Percentiles rank a stretch among this genome's conserved stretches.
These are phyloP conservation scores for Aleurites moluccanus DNA, from an alignment of 441 rosid species.

Conservation along the genomic window DNA sequence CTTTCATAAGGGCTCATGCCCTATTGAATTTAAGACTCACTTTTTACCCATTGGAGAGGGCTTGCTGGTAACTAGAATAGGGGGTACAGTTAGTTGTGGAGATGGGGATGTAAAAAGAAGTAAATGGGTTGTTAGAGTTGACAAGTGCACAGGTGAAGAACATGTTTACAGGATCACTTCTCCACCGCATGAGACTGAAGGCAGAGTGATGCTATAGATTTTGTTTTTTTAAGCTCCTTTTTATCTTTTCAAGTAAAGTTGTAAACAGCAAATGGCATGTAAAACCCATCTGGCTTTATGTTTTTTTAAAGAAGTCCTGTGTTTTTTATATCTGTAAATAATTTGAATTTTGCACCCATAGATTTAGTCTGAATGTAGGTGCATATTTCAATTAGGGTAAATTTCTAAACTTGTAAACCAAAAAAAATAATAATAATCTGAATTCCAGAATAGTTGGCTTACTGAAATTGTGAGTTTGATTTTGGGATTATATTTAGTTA, in stretches of 20 bases:
- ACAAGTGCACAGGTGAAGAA: constrained; percentile 43
- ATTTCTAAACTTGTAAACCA: no score
- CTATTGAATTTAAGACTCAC: constrained; percentile 30
- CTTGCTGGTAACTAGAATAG: constrained; percentile 34
- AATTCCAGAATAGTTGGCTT: no score
- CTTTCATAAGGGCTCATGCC: constrained; percentile 26
- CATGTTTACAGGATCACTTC: constrained; percentile 42
- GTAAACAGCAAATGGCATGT: constrained; percentile 3
- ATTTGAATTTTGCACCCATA: not conserved
- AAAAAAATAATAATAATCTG: no score
- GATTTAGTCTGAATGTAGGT: no score
- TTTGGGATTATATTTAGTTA: no score
- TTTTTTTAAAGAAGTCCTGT: constrained; percentile 13
- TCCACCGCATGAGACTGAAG: constrained; percentile 10
- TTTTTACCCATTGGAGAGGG: constrained; percentile 52
- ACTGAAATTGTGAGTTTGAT: no score
- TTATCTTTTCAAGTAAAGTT: not conserved
- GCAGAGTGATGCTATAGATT: not conserved
- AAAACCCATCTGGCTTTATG: not conserved
- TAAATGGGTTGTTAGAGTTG: constrained; percentile 46
- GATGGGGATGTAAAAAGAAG: constrained; percentile 24
- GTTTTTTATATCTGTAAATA: not conserved
- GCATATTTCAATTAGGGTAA: no score
- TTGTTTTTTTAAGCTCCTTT: not conserved
- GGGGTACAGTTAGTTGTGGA: not conserved